A percentile compares a stretch with the other conserved stretches of the same genome.
Evolutionary conservation across 352 stramenopile species (phyloP).

Genomic region (Globisporangium yorkense): DNA sequence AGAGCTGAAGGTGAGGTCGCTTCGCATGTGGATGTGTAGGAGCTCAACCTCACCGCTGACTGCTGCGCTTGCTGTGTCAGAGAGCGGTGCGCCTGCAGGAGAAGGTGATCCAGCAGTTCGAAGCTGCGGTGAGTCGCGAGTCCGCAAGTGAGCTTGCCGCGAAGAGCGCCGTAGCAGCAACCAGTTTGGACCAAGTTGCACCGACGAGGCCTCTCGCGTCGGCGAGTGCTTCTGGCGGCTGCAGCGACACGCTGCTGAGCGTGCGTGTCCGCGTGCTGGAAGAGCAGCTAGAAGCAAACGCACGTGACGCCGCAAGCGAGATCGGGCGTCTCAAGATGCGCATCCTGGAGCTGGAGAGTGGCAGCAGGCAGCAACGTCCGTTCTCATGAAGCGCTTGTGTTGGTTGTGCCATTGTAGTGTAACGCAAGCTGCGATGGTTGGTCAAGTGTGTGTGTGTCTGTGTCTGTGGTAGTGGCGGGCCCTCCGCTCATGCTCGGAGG

Average conservation of each 20-base stretch:
- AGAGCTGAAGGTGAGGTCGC: slow-evolving; percentile 34
- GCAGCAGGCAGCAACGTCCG: neutral
- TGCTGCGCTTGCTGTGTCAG: slow-evolving; percentile 16
- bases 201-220: neutral
- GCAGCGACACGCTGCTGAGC: slow-evolving; percentile 17
- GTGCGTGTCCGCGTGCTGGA: slow-evolving; percentile 64
- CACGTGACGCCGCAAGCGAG: slow-evolving; percentile 46
- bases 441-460: neutral
- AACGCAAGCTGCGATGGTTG: neutral
- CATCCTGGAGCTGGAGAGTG: slow-evolving; percentile 54
- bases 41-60: too few relatives aligned
- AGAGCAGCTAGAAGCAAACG: slow-evolving; percentile 60
- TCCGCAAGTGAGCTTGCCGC: slow-evolving; percentile 8
- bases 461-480: neutral
- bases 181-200: neutral
- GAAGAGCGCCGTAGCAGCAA: neutral
- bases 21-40: neutral
- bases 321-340: slow-evolving; percentile 54
- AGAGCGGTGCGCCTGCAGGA: slow-evolving; percentile 70
- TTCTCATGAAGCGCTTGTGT: neutral
- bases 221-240: neutral
- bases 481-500: too few relatives aligned
- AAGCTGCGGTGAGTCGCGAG: slow-evolving; percentile 48
- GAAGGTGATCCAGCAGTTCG: slow-evolving; percentile 74
- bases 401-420: neutral